A percentile compares a stretch with the other conserved stretches of the same genome.
Evolutionary conservation across 805 yeast genomes (phyloP).

Genomic region (Metschnikowia amazonensis): DNA sequence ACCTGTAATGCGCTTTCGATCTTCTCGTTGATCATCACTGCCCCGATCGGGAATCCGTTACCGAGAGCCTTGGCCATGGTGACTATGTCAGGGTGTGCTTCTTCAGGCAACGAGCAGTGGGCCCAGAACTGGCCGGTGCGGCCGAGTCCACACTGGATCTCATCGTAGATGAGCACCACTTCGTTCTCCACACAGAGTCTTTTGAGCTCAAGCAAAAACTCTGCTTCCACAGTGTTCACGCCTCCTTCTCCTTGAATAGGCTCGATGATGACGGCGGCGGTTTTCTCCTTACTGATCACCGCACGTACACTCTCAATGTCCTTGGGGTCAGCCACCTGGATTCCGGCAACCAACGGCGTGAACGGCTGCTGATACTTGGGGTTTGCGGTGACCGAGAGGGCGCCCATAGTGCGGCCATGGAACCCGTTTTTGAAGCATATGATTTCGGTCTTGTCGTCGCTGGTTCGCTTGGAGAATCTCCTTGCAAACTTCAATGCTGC

Average conservation of each 20-base stretch:
- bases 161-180: slow-evolving; percentile 84
- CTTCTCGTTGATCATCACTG: slow-evolving; percentile 78
- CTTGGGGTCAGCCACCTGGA: slow-evolving; percentile 60
- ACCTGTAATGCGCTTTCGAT: slow-evolving; percentile 70
- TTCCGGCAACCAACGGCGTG: slow-evolving; percentile 88
- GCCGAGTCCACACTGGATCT: slow-evolving; percentile 95
- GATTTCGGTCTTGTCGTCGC: slow-evolving; percentile 62
- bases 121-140: slow-evolving; percentile 95
- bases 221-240: slow-evolving; percentile 60
- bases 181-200: slow-evolving; percentile 63
- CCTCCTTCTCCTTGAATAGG: slow-evolving; percentile 99
- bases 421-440: slow-evolving; percentile 86
- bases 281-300: slow-evolving; percentile 51
- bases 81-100: slow-evolving; percentile 90
- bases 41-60: slow-evolving; percentile 95
- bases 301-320: slow-evolving; percentile 57
- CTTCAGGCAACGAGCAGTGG: slow-evolving; percentile 66
- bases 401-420: slow-evolving; percentile 95
- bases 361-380: slow-evolving; percentile 91
- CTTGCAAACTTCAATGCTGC: slow-evolving; percentile 66
- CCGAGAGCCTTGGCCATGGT: slow-evolving; percentile 97
- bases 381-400: slow-evolving; percentile 87
- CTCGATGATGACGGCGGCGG: slow-evolving; percentile 91
- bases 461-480: slow-evolving; percentile 63
- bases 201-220: slow-evolving; percentile 64